Evolutionary conservation across 345 rosid genomes (phyloP), one percentile per base, ranked within the genome.

Genomic region (Excoecaria agallocha): DNA sequence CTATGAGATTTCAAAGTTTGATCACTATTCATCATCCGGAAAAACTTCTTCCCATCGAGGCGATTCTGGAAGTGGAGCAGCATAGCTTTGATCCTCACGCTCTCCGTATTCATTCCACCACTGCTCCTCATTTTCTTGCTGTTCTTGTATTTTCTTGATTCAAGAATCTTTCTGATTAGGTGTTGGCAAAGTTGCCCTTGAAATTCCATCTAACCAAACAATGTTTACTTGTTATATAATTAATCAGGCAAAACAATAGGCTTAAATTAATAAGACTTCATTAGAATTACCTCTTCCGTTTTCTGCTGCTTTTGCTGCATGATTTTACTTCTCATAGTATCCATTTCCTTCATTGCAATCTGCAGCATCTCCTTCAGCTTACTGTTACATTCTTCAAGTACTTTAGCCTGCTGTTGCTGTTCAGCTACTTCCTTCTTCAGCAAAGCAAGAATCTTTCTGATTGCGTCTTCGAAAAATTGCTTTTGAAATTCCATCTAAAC

Each of bases 121-220:
- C 64, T 84, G 80, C 85, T 77, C 80, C 65, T 80, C 80, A 77
- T 82, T 84, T 61, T 88, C 88, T 48, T 92, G 86, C 70, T 89
- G 84, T 68, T 84, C 93, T 84, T 83, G 9, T 73, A 85, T 22
- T 84, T 81, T 77, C 87, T 82, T 5, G 76, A 79, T 78, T 89
- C 79, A 63, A 81, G 90, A 19, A 89, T 82, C 7, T 52, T 24
- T 48, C 74, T 75, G 58, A 88, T 72, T 69, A 86, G 81, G 4
- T 90, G 87, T 76, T 88, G 79, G 85, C 85, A 90, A 69, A 92
- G 88, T 66, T 81, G 79, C 39, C 90, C 93, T 75, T 86, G 93
- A 24, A 49, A 77, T 71, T 87, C 89, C 90, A 90, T 79, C 98
- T 91, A 50, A 56, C n/a, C 22, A 52, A 76, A 69, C 8, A 70